Percentiles rank a stretch among this genome's conserved stretches.
phyloP scores from a whole-genome alignment of 2,329 filamentous ascomycete genomes.

The Neospermospora avenae region DNA sequence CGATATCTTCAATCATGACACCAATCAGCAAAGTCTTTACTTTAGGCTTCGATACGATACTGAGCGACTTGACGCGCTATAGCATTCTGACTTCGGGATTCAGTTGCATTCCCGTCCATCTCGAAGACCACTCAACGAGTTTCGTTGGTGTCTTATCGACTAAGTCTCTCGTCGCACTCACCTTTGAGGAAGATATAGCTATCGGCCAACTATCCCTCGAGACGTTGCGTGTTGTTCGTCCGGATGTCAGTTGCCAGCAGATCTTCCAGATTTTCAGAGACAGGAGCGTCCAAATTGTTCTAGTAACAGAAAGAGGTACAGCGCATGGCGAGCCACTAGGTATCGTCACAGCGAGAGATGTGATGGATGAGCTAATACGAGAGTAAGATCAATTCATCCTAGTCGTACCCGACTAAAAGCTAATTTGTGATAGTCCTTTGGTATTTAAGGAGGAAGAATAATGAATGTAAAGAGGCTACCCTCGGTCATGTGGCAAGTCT shows the following conservation, averaged over 20 bases:
- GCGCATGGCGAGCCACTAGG: slow-evolving; percentile 75
- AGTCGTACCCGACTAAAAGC: background rate
- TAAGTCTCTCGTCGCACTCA: slow-evolving; percentile 96
- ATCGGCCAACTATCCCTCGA: slow-evolving; percentile 87
- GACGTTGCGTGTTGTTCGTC: slow-evolving; percentile 84
- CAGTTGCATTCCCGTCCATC: slow-evolving; percentile 88
- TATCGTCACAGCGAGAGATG: slow-evolving; percentile 93
- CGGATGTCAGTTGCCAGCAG: slow-evolving; percentile 90
- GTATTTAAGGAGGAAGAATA: slow-evolving; percentile 11
- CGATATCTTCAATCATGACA: slow-evolving; percentile 92
- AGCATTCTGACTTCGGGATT: slow-evolving; percentile 87
- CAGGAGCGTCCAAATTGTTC: slow-evolving; percentile 94
- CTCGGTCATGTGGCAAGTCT: background rate
- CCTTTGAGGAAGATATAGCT: slow-evolving; percentile 80
- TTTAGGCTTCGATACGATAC: slow-evolving; percentile 81
- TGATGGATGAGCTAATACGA: slow-evolving; percentile 95
- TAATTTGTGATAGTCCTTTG: background rate
- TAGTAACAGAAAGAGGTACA: slow-evolving; percentile 82
- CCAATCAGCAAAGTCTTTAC: slow-evolving; percentile 94
- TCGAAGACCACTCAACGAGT: slow-evolving; percentile 72
- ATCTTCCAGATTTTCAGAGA: slow-evolving; percentile 99
- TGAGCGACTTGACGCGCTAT: slow-evolving; percentile 91
- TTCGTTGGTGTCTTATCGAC: slow-evolving; percentile 95
- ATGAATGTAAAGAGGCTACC: background rate
- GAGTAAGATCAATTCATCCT: slow-evolving; percentile 56